Percentiles rank a stretch among this genome's conserved stretches.
Evolutionary conservation across 108 stramenopile species (phyloP).

Genomic region (Asterionellopsis glacialis): DNA sequence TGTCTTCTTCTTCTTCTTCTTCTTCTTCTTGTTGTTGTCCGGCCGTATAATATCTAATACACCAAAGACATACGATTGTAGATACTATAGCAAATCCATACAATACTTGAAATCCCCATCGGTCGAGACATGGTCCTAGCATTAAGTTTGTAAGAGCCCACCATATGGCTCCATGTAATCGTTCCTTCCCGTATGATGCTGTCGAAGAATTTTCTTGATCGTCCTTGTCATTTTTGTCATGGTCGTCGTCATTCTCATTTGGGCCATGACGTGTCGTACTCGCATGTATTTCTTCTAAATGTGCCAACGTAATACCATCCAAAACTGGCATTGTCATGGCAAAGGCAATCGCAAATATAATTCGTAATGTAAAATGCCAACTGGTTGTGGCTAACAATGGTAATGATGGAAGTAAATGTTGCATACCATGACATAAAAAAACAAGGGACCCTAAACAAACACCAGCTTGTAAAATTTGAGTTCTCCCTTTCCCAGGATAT

Average conservation of each 20-base stretch:
- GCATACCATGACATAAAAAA: constrained; percentile 34
- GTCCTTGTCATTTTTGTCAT: constrained; percentile 11
- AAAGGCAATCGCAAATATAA: constrained; percentile 21
- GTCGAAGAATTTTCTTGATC: constrained; percentile 10
- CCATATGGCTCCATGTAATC: constrained; percentile 52
- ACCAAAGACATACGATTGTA: not conserved
- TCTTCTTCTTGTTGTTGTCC: not conserved
- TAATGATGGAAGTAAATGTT: not conserved
- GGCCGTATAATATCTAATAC: not conserved
- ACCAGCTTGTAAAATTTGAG: constrained; percentile 27
- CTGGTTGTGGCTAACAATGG: constrained; percentile 8
- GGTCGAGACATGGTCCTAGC: constrained; percentile 40
- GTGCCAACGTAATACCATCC: constrained; percentile 51
- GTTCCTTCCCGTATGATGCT: constrained; percentile 44
- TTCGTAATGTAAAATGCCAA: constrained; percentile 33
- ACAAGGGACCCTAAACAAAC: constrained; percentile 30
- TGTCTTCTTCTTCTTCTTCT: too few species aligned
- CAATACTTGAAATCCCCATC: not conserved
- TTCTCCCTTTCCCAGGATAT: constrained; percentile 30
- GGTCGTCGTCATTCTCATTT: too few species aligned
- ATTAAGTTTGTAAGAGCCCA: constrained; percentile 47
- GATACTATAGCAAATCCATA: not conserved
- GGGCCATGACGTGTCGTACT: too few species aligned
- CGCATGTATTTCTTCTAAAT: too few species aligned
- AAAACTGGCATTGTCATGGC: constrained; percentile 17